phyloP scores from a whole-genome alignment of 2,329 filamentous ascomycete species.

The Xylariaceae sp. region DNA sequence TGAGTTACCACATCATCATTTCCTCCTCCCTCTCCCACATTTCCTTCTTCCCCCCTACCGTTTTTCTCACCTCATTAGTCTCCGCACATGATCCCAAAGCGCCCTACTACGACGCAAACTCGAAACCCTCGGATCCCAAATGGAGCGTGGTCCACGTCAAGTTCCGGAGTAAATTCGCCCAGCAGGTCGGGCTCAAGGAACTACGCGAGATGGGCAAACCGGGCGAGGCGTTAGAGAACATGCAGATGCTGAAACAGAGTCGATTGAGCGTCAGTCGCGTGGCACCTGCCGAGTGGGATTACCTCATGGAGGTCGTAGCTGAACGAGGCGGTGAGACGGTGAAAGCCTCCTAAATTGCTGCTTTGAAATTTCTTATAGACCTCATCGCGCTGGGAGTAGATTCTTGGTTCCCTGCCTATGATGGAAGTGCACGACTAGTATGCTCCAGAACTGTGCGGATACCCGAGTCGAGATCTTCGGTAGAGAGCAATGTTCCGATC shows the following conservation, averaged over 20 bases:
- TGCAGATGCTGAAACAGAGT: slow-evolving; percentile 81
- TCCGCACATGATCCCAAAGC: slow-evolving; percentile 66
- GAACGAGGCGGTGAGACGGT: slow-evolving; percentile 28
- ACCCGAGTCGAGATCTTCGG: slow-evolving; percentile 50
- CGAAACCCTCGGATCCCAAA: slow-evolving; percentile 63
- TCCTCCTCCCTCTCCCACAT: background rate
- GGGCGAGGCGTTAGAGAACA: slow-evolving; percentile 59
- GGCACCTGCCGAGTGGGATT: slow-evolving; percentile 59
- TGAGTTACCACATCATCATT: too few relatives aligned
- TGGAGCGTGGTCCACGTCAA: slow-evolving; percentile 90
- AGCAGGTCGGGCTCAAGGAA: slow-evolving; percentile 66
- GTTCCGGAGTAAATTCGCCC: slow-evolving; percentile 77
- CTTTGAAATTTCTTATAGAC: too few relatives aligned
- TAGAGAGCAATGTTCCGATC: slow-evolving; percentile 50
- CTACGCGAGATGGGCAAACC: slow-evolving; percentile 60
- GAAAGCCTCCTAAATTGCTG: background rate
- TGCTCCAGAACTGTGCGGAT: slow-evolving; percentile 54
- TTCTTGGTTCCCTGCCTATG: too few relatives aligned
- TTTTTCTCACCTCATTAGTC: slow-evolving; percentile 42
- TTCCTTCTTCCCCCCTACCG: background rate
- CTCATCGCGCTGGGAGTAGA: too few relatives aligned
- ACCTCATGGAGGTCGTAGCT: slow-evolving; percentile 52
- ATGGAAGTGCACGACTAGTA: slow-evolving; percentile 33
- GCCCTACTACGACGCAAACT: slow-evolving; percentile 81
- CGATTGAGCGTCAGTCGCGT: slow-evolving; percentile 77